These are phyloP conservation scores for Styphnolobium japonicum DNA, from an alignment of 306 rosid genomes.

Conservation along the genomic window DNA sequence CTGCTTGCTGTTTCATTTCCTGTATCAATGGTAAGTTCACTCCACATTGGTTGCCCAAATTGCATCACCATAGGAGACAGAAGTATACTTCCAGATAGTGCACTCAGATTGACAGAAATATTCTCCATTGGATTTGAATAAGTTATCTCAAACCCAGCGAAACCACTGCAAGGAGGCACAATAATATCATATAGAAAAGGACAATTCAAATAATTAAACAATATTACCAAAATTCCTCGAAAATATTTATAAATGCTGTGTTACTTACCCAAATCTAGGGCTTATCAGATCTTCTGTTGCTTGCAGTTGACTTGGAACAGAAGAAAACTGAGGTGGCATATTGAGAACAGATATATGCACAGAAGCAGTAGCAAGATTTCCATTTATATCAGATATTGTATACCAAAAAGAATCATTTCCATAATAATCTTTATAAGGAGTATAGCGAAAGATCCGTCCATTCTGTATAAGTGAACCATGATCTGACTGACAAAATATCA, in stretches of 20 bases:
- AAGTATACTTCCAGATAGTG: slow-evolving; percentile 53
- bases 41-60: slow-evolving; percentile 59
- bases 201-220: neutral
- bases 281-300: slow-evolving; percentile 75
- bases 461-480: slow-evolving; percentile 69
- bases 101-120: slow-evolving; percentile 63
- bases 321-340: slow-evolving; percentile 78
- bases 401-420: slow-evolving; percentile 75
- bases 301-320: slow-evolving; percentile 67
- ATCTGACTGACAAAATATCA: slow-evolving; percentile 53
- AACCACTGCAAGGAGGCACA: slow-evolving; percentile 55
- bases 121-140: slow-evolving; percentile 71
- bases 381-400: slow-evolving; percentile 75
- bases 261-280: slow-evolving; percentile 72
- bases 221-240: neutral
- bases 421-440: slow-evolving; percentile 66
- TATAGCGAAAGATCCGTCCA: slow-evolving; percentile 66
- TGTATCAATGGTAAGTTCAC: slow-evolving; percentile 37
- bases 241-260: neutral
- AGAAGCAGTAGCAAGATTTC: slow-evolving; percentile 64
- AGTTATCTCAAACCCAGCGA: slow-evolving; percentile 66
- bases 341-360: slow-evolving; percentile 65
- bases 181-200: neutral
- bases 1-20: slow-evolving; percentile 41
- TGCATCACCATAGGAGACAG: slow-evolving; percentile 74